phyloP scores from a whole-genome alignment of 1,284 basidiomycete species.

The Coniferiporia sulphurascens region DNA sequence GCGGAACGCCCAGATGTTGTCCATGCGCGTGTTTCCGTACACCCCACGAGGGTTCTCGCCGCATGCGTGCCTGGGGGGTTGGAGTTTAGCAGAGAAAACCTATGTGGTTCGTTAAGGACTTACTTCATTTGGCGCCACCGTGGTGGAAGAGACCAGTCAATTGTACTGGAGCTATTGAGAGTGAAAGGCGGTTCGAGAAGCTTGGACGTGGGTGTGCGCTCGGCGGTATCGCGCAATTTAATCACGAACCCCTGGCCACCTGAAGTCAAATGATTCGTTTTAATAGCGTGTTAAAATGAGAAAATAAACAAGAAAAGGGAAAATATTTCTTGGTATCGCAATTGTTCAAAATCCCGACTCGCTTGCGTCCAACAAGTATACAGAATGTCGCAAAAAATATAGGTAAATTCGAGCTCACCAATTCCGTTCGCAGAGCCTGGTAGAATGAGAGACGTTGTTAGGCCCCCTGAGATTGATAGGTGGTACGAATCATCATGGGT shows the following conservation, averaged over 20 bases:
- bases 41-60: constrained; percentile 36
- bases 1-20: constrained; percentile 40
- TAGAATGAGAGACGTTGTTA: constrained; percentile 42
- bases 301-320: no score
- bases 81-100: neutral
- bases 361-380: no score
- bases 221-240: constrained; percentile 56
- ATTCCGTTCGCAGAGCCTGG: constrained; percentile 46
- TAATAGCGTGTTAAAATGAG: no score
- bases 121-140: constrained; percentile 64
- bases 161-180: constrained; percentile 33
- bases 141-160: constrained; percentile 26
- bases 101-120: constrained; percentile 11
- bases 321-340: no score
- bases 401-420: constrained; percentile 24
- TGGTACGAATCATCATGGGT: constrained; percentile 36
- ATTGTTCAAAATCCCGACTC: no score
- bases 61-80: constrained; percentile 34
- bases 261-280: no score
- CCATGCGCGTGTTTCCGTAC: constrained; percentile 39
- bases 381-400: no score
- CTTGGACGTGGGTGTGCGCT: constrained; percentile 56
- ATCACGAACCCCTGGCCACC: constrained; percentile 63
- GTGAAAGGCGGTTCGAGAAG: constrained; percentile 57
- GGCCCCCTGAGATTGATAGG: constrained; percentile 39